phyloP scores from a whole-genome alignment of 768 basidiomycete genomes.

The Chlorophyllum brunneum region DNA sequence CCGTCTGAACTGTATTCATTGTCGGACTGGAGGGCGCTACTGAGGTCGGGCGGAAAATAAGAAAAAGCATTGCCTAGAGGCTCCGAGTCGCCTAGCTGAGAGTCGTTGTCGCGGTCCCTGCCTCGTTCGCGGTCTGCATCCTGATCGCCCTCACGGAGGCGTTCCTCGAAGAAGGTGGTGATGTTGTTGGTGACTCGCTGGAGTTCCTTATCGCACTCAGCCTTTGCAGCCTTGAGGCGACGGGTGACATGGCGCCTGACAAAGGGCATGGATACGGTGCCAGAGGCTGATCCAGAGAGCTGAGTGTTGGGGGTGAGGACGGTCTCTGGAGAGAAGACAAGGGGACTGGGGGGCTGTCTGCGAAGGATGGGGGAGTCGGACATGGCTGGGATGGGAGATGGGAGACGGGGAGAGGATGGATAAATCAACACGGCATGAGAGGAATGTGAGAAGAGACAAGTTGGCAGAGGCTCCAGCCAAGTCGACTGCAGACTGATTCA shows the following conservation, averaged over 20 bases:
- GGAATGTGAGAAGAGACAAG: conserved; percentile 17
- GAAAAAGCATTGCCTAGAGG: conserved; percentile 58
- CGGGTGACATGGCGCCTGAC: conserved; percentile 91
- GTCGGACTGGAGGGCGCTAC: conserved; percentile 56
- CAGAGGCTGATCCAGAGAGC: conserved; percentile 50
- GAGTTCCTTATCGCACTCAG: conserved; percentile 95
- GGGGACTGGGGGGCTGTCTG: conserved; percentile 72
- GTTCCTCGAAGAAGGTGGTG: conserved; percentile 91
- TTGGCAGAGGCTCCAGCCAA: conserved; percentile 8
- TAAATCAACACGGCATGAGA: conserved; percentile 27
- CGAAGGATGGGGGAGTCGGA: conserved; percentile 47
- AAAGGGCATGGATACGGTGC: conserved; percentile 89
- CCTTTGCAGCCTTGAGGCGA: conserved; percentile 90
- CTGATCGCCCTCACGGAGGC: conserved; percentile 73
- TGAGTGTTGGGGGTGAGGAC: conserved; percentile 49
- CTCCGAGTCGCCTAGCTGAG: conserved; percentile 52
- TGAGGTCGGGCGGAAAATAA: conserved; percentile 54
- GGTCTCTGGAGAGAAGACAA: conserved; percentile 71
- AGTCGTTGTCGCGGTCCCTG: conserved; percentile 54
- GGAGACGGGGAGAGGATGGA: conserved; percentile 15
- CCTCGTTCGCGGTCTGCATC: conserved; percentile 63
- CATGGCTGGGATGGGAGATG: conserved; percentile 29
- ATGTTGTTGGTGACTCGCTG: conserved; percentile 92
- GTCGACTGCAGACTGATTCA: too few species aligned
- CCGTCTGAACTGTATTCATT: conserved; percentile 72